phyloP scores from a whole-genome alignment of 2,329 filamentous ascomycete genomes.

The Sphaerostilbella broomeana region DNA sequence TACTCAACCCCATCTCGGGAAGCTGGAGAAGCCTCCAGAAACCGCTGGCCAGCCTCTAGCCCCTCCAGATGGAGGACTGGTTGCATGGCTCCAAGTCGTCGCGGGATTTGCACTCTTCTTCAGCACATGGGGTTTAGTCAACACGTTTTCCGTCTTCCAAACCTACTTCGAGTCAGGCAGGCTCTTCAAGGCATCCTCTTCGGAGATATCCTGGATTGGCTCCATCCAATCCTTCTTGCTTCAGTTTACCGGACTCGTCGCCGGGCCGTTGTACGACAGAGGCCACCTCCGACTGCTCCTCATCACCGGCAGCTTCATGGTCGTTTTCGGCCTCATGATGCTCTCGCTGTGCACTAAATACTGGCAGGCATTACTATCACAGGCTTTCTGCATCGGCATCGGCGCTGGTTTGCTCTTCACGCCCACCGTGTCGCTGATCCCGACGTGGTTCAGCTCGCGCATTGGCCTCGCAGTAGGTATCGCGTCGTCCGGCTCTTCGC shows the following conservation, averaged over 20 bases:
- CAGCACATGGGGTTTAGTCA: constrained; percentile 45
- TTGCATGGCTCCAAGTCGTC: constrained; percentile 13
- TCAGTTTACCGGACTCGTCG: constrained; percentile 21
- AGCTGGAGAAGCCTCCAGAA: too few relatives aligned
- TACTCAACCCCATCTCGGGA: too few relatives aligned
- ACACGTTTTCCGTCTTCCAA: constrained; percentile 48
- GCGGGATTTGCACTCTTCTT: constrained; percentile 30
- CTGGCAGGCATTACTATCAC: constrained; percentile 40
- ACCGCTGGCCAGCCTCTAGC: too few relatives aligned
- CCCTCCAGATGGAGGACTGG: constrained; percentile 24
- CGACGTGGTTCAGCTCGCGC: constrained; percentile 26
- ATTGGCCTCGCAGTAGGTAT: constrained; percentile 28
- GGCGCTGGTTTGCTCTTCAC: constrained; percentile 37
- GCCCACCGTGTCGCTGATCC: constrained; percentile 29
- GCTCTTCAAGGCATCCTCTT: constrained; percentile 25
- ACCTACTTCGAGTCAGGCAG: constrained; percentile 42
- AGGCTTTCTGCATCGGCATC: constrained; percentile 39
- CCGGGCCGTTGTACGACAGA: constrained; percentile 41
- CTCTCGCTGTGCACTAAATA: constrained; percentile 30
- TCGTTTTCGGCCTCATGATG: constrained; percentile 43
- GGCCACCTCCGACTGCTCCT: constrained; percentile 39
- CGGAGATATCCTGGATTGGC: constrained; percentile 34
- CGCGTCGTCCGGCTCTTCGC: constrained; percentile 24
- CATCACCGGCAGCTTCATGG: constrained; percentile 32
- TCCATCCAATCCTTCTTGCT: constrained; percentile 42